Evolutionary conservation across 176 grass and related monocot species (phyloP).

Genomic region (Puccinellia tenuiflora): DNA sequence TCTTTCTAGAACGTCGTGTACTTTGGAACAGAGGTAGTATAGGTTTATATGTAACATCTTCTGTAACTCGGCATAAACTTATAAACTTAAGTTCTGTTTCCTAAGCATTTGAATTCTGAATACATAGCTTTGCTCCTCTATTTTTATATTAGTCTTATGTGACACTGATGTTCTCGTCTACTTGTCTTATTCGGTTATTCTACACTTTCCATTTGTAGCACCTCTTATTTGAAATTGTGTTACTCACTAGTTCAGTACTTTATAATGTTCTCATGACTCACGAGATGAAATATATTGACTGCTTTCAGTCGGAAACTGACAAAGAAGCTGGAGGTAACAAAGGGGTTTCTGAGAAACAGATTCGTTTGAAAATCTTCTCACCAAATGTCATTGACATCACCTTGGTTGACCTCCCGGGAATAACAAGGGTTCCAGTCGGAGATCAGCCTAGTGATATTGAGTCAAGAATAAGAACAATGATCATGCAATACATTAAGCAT

Average conservation of each 20-base stretch:
- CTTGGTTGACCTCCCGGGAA: conserved; percentile 91
- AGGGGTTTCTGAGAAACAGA: conserved; percentile 84
- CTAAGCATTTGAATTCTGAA: not conserved
- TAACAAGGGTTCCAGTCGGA: conserved; percentile 88
- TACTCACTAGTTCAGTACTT: conserved; percentile 16
- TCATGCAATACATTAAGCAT: conserved; percentile 88
- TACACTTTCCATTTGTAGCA: not conserved
- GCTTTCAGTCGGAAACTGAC: conserved; percentile 76
- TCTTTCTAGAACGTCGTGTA: not conserved
- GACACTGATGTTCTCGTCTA: not conserved
- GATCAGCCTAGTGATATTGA: conserved; percentile 94
- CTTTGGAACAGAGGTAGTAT: not conserved
- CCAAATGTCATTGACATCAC: conserved; percentile 92
- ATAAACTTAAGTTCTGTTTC: not conserved
- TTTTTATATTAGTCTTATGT: conserved; percentile 3
- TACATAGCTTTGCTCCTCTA: not conserved
- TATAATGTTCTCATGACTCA: conserved; percentile 19
- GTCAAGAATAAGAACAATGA: conserved; percentile 80
- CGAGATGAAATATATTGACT: conserved; percentile 9
- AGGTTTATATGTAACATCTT: not conserved
- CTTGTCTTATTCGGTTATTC: not conserved
- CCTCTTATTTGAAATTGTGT: not conserved
- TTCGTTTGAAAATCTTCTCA: conserved; percentile 87
- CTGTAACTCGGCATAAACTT: not conserved
- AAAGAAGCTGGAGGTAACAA: conserved; percentile 83